Base-by-base conservation (phyloP, 257 asterid species). In the Plantago elongata region DNA sequence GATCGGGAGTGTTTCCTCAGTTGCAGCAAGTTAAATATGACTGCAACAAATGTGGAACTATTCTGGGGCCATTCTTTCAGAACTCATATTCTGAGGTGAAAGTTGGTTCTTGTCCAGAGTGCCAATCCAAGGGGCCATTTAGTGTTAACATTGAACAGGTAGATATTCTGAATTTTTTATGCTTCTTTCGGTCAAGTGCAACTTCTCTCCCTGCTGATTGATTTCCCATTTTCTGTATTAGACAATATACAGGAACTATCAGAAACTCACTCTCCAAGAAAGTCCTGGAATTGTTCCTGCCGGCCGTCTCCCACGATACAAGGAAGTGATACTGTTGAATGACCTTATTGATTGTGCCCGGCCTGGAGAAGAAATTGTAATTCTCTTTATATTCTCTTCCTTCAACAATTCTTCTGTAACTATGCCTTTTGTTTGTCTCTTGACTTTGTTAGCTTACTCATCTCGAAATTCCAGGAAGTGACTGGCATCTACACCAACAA, bases 231-330 rank as follows among this genome's bases (percentile, higher is more conserved):
- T 49, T 56, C 47, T 69, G 56, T 64, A 74, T 69, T 76, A 93
- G 99, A 89, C 99, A 62, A 77, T 93, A 68, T 93, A 93, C 72
- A 86, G 99, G 75, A 93, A 93, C 77, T 93, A 87, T 78, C 99
- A 93, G 85, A 93, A 87, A 74, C 90, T 93, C 63, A 84, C 96
- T 46, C 95, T 93, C 62, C 99, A 93, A 77, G 99, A 93, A 77
- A 89, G 97, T 79, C 99, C 99, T 11, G 97, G 96, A 75, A 89
- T 87, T 73, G 96, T 93, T 71, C 99, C 97, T 70, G 96, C 97
- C 66, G 99, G 99, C 54, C 92, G 99, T 61, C 95, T 93, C 66
- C 99, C 99, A 42, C 83, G 99, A 83, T 83, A 83, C 88, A 93
- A 93, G 86, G 99, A 93, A 93, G 95, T 93, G 62, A 93, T 93